These are phyloP conservation scores for Suillus weaverae DNA, from an alignment of 768 basidiomycete genomes.

Conservation along the genomic window DNA sequence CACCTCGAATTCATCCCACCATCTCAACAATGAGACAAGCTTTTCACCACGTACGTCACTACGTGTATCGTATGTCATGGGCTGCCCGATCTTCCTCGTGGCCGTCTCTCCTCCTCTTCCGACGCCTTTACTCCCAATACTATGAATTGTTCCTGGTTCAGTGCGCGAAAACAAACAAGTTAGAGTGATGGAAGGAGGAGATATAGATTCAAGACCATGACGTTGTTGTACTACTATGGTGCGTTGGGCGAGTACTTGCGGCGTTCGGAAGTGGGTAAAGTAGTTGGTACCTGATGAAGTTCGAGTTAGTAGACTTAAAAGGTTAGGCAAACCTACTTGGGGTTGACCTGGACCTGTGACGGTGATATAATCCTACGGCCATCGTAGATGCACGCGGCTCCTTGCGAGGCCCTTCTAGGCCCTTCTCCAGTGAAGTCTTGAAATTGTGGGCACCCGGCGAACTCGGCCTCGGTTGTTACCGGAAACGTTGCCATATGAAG, in stretches of 20 bases:
- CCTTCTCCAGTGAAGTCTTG: neutral
- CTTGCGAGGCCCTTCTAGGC: neutral
- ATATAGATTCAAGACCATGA: neutral
- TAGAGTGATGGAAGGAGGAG: neutral
- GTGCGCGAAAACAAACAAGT: neutral
- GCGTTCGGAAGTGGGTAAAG: neutral
- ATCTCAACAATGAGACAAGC: neutral
- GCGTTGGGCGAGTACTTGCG: neutral
- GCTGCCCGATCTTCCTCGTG: neutral
- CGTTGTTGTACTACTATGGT: neutral
- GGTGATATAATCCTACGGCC: neutral
- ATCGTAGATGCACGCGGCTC: neutral
- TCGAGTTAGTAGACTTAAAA: neutral
- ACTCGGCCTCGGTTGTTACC: neutral
- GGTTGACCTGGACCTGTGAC: neutral
- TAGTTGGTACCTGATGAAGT: neutral
- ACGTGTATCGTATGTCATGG: neutral
- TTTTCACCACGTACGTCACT: neutral
- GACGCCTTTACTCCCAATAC: neutral
- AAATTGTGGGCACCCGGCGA: no score
- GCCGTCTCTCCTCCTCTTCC: neutral
- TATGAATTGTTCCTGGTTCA: neutral
- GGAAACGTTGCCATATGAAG: neutral
- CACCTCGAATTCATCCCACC: neutral
- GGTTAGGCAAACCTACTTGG: neutral